phyloP scores from a whole-genome alignment of 108 stramenopile species.

The Cyclotella atomus region DNA sequence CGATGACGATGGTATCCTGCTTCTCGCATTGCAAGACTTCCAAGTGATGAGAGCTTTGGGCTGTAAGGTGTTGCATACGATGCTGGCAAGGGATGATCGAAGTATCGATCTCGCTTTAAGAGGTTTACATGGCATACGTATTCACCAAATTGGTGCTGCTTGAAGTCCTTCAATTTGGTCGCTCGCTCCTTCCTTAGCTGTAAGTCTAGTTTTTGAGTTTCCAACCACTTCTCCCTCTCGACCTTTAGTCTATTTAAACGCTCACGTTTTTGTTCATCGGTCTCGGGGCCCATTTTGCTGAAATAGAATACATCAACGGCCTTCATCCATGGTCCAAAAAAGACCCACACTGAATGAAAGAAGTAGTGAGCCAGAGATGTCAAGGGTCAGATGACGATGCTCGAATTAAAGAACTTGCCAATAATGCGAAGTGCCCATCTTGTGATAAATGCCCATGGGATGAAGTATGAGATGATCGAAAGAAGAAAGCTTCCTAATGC shows the following conservation, averaged over 20 bases:
- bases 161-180: conserved; percentile 74
- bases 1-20: conserved; percentile 67
- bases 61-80: conserved; percentile 68
- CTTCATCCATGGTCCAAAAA: conserved; percentile 90
- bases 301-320: conserved; percentile 66
- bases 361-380: neutral
- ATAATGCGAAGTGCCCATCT: conserved; percentile 67
- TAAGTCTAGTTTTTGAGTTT: conserved; percentile 38
- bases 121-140: conserved; percentile 66
- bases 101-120: conserved; percentile 67
- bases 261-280: conserved; percentile 52
- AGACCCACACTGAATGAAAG: conserved; percentile 42
- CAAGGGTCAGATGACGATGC: neutral
- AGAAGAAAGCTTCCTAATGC: conserved; percentile 55
- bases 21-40: conserved; percentile 78
- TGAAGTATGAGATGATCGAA: conserved; percentile 57
- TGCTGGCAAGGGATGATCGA: conserved; percentile 66
- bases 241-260: conserved; percentile 17
- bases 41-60: conserved; percentile 45
- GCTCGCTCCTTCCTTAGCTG: conserved; percentile 61
- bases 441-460: conserved; percentile 72
- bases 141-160: conserved; percentile 77
- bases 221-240: conserved; percentile 30
- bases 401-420: neutral
- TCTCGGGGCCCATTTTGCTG: conserved; percentile 44